A percentile compares a stretch with the other conserved stretches of the same genome.
Conservation (phyloP, 352 stramenopile species). For the Pythium folliculosum region DNA sequence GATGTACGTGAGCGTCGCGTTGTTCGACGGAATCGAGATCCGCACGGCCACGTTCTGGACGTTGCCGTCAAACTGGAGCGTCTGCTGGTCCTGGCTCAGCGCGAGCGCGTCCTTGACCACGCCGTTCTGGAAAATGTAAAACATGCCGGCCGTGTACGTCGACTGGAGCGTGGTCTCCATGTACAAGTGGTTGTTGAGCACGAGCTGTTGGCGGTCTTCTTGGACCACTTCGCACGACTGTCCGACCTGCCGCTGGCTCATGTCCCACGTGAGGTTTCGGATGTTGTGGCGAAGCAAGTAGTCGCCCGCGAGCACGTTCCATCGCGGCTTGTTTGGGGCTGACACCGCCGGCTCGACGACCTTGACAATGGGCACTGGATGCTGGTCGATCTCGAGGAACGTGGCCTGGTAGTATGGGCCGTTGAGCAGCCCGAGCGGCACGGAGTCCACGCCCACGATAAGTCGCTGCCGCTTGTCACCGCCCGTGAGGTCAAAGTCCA, state of each 20-base stretch:
- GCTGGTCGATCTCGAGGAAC: neutral
- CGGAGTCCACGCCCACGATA: neutral
- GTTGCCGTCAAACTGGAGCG: constrained; percentile 5
- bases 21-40: neutral
- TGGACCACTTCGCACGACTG: neutral
- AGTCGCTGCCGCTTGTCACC: neutral
- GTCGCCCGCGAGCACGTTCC: neutral
- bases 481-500: neutral
- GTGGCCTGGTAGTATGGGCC: neutral
- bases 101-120: neutral
- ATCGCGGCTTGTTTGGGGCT: neutral
- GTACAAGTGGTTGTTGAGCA: constrained; percentile 20
- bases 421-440: neutral
- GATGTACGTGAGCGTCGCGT: neutral
- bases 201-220: constrained; percentile 8
- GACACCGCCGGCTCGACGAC: neutral
- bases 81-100: neutral
- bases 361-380: constrained; percentile 1
- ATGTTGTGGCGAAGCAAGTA: constrained; percentile 9
- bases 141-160: neutral
- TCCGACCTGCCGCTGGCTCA: neutral
- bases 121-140: constrained; percentile 5
- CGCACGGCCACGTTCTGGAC: neutral
- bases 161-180: constrained; percentile 1
- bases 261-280: constrained; percentile 1